Evolutionary conservation across 805 yeast genomes (phyloP).

Genomic region (Metschnikowia gelsemii): DNA sequence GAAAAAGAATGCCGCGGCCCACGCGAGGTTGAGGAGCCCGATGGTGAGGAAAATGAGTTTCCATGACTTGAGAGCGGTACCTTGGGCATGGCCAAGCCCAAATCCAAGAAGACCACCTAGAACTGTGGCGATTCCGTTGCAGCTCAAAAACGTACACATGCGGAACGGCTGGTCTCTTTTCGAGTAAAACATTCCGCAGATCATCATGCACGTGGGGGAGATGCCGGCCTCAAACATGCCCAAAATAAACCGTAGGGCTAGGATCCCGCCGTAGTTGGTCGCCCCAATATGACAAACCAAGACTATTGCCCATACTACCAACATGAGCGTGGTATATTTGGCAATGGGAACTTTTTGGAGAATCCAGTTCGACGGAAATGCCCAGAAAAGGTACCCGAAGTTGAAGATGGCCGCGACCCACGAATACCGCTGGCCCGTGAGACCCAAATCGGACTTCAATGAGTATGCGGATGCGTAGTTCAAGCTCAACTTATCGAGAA

Average conservation of each 20-base stretch:
- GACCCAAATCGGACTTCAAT: constrained; percentile 17
- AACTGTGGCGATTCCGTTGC: constrained; percentile 25
- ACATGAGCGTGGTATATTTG: constrained; percentile 16
- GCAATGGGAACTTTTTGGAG: constrained; percentile 20
- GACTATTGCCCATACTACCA: constrained; percentile 18
- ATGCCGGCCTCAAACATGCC: constrained; percentile 21
- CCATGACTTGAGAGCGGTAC: constrained; percentile 21
- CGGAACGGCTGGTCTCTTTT: constrained; percentile 18
- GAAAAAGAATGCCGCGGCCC: constrained; percentile 20
- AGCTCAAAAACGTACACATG: constrained; percentile 19
- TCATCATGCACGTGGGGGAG: constrained; percentile 17
- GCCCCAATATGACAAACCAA: constrained; percentile 19
- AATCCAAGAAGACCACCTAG: constrained; percentile 23
- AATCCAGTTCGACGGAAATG: constrained; percentile 18
- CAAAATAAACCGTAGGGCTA: constrained; percentile 17
- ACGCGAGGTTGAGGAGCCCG: constrained; percentile 20
- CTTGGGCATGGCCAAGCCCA: constrained; percentile 20
- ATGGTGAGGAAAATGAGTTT: constrained; percentile 23
- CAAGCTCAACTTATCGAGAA: constrained; percentile 19
- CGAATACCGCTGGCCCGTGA: constrained; percentile 19
- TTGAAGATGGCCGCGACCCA: constrained; percentile 20
- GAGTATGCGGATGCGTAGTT: constrained; percentile 22
- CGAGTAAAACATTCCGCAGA: constrained; percentile 19
- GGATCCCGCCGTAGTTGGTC: constrained; percentile 15
- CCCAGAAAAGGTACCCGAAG: constrained; percentile 20